A percentile compares a stretch with the other conserved stretches of the same genome.
Conservation (phyloP, 176 grass and related monocot species). For the Carex kokanica region DNA sequence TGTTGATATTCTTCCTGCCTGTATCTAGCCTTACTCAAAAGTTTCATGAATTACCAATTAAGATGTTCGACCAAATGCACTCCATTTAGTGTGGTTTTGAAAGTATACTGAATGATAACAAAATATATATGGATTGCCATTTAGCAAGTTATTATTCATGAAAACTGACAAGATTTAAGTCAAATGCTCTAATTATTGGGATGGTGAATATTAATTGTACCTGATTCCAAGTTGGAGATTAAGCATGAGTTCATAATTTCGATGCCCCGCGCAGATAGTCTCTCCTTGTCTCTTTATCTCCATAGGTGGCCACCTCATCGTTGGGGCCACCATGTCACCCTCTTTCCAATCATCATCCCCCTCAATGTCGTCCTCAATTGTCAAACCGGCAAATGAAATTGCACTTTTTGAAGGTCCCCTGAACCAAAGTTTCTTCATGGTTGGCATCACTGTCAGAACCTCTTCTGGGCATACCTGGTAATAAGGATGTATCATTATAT, state of each 20-base stretch:
- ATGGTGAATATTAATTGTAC: conserved; percentile 13
- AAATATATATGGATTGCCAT: background rate
- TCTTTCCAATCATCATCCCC: conserved; percentile 12
- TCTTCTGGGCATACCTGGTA: conserved; percentile 11
- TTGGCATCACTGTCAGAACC: conserved; percentile 12
- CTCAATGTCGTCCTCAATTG: conserved; percentile 23
- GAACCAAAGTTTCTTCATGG: conserved; percentile 24
- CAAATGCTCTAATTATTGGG: background rate
- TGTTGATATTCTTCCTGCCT: background rate
- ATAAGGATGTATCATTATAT: background rate
- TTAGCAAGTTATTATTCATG: background rate
- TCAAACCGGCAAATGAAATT: conserved; percentile 19
- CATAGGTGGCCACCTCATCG: conserved; percentile 51
- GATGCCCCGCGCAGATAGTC: conserved; percentile 81
- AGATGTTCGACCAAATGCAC: background rate
- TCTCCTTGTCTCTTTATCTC: conserved; percentile 66
- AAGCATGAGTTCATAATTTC: conserved; percentile 93
- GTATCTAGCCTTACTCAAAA: background rate
- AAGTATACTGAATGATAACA: background rate
- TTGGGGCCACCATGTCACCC: conserved; percentile 12
- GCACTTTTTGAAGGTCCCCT: conserved; percentile 25
- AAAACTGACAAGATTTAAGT: background rate
- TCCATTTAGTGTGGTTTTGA: background rate
- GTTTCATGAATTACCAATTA: background rate
- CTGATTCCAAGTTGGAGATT: conserved; percentile 98